Evolutionary conservation across 768 basidiomycete genomes (phyloP).

Genomic region (Lentinula detonsa): DNA sequence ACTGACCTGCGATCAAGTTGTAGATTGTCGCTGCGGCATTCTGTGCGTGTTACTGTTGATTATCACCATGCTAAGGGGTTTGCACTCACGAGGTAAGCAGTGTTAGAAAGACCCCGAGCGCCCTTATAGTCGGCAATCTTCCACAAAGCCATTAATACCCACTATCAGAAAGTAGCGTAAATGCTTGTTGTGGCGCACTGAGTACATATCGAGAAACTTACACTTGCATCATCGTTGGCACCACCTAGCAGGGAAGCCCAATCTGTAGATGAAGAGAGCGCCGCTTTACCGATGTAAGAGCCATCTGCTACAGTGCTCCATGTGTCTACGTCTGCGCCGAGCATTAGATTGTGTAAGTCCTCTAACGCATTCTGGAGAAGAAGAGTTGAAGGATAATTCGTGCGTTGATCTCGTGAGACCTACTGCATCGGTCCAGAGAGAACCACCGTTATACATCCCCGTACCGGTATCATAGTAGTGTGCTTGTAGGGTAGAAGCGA

Average conservation of each 20-base stretch:
- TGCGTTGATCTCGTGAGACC: slow-evolving; percentile 8
- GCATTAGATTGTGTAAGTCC: slow-evolving; percentile 55
- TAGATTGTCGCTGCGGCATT: slow-evolving; percentile 42
- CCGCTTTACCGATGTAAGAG: slow-evolving; percentile 40
- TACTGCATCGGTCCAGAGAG: slow-evolving; percentile 53
- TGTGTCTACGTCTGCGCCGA: slow-evolving; percentile 35
- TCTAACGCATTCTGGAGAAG: slow-evolving; percentile 43
- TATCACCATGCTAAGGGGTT: not conserved
- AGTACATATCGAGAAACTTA: slow-evolving; percentile 17
- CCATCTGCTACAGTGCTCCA: slow-evolving; percentile 32
- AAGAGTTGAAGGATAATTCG: not conserved
- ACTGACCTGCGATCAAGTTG: slow-evolving; percentile 42
- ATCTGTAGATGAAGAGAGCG: slow-evolving; percentile 30
- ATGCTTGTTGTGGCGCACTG: not conserved
- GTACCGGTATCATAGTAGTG: slow-evolving; percentile 33
- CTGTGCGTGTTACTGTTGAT: slow-evolving; percentile 21
- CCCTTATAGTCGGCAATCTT: slow-evolving; percentile 51
- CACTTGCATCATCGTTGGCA: slow-evolving; percentile 49
- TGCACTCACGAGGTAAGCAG: slow-evolving; percentile 21
- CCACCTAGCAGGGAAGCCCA: slow-evolving; percentile 40
- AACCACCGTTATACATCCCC: slow-evolving; percentile 43
- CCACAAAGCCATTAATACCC: slow-evolving; percentile 53
- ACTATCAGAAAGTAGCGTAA: slow-evolving; percentile 23
- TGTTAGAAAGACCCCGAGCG: slow-evolving; percentile 26
- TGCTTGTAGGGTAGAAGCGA: slow-evolving; percentile 5